Percentiles rank a stretch among this genome's conserved stretches.
These are phyloP conservation scores for Saposhnikovia divaricata DNA, from an alignment of 129 eudicot species.

Conservation along the genomic window DNA sequence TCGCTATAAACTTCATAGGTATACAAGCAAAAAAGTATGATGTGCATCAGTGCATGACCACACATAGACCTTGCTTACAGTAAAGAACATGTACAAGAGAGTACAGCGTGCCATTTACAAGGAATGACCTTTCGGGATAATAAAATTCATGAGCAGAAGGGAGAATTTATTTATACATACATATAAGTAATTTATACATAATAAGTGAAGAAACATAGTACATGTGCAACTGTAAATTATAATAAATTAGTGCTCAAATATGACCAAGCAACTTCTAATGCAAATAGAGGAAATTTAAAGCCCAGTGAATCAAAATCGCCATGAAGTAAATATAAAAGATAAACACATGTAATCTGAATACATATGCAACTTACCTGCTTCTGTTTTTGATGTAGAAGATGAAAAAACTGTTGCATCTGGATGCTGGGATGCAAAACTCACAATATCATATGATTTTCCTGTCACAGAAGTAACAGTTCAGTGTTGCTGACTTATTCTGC, in stretches of 20 bases:
- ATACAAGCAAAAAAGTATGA: neutral
- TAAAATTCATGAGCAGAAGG: neutral
- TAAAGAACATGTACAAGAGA: neutral
- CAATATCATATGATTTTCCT: slow-evolving; percentile 69
- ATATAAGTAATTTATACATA: too few relatives aligned
- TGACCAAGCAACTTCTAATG: neutral
- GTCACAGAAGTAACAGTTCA: slow-evolving; percentile 16
- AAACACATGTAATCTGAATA: neutral
- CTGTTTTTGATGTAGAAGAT: slow-evolving; percentile 45
- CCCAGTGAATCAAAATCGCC: neutral
- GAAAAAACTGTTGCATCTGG: slow-evolving; percentile 61
- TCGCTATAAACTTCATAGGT: neutral
- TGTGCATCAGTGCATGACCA: neutral
- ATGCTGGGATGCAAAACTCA: slow-evolving; percentile 41
- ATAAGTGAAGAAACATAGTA: neutral
- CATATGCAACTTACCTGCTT: slow-evolving; percentile 37
- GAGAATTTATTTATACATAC: neutral
- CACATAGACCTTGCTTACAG: neutral
- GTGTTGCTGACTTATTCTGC: neutral
- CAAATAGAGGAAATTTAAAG: neutral
- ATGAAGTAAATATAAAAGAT: neutral
- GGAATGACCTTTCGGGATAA: neutral
- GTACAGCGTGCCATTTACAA: neutral
- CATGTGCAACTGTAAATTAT: neutral
- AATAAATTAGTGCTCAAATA: neutral